phyloP scores from a whole-genome alignment of 805 yeast species.

The Lachancea cidri region DNA sequence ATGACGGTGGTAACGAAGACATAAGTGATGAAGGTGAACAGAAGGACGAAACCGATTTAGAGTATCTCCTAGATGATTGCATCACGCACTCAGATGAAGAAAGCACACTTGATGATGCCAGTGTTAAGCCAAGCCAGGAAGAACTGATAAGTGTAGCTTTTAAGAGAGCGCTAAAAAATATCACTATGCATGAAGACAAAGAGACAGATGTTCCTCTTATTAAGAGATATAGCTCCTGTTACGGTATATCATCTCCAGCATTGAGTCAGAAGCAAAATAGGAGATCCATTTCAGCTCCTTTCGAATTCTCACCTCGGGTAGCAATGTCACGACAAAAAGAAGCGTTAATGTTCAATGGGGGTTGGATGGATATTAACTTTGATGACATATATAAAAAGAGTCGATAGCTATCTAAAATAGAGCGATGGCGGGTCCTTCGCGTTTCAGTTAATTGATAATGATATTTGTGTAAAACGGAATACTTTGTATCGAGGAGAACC shows the following conservation, averaged over 20 bases:
- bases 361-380: constrained; percentile 8
- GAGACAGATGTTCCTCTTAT: not conserved
- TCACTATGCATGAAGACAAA: not conserved
- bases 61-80: constrained; percentile 19
- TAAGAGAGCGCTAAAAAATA: constrained; percentile 8
- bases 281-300: constrained; percentile 9
- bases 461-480: no score
- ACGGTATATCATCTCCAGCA: not conserved
- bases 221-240: constrained; percentile 4
- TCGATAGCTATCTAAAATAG: not conserved
- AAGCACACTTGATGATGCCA: not conserved
- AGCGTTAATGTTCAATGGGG: not conserved
- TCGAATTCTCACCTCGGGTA: no score
- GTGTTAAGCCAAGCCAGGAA: constrained; percentile 1
- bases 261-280: constrained; percentile 1
- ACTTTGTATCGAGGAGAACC: no score
- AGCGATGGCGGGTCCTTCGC: constrained; percentile 1
- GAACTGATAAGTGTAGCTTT: constrained; percentile 9
- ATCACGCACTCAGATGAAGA: constrained; percentile 4
- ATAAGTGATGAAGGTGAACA: constrained; percentile 1
- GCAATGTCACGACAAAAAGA: not conserved
- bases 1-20: not conserved
- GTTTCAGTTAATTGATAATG: not conserved
- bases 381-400: constrained; percentile 5
- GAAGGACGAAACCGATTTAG: constrained; percentile 16